phyloP scores from a whole-genome alignment of 2,329 filamentous ascomycete species.

The Drechslera avenae region DNA sequence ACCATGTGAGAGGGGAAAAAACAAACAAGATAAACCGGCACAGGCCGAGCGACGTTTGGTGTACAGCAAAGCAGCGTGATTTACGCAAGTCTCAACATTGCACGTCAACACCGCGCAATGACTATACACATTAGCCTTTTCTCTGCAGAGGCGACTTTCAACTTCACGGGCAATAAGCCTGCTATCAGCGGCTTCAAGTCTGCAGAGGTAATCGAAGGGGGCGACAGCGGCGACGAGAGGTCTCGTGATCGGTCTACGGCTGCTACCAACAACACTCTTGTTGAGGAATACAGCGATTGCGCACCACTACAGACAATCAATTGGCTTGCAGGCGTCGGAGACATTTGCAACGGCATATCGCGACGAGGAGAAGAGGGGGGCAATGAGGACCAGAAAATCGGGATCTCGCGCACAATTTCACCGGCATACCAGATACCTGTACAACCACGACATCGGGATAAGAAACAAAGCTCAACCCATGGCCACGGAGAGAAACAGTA shows the following conservation, averaged over 20 bases:
- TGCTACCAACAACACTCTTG: neutral
- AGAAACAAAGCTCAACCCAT: neutral
- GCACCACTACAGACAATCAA: neutral
- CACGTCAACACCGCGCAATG: neutral
- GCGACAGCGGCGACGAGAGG: neutral
- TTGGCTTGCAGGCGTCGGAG: constrained; percentile 12
- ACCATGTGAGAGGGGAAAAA: too few species aligned
- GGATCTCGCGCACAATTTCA: neutral
- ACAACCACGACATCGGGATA: neutral
- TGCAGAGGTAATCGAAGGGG: neutral
- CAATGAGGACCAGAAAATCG: neutral
- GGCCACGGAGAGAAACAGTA: too few species aligned
- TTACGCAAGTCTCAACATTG: too few species aligned
- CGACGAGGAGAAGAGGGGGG: neutral
- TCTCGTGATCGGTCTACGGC: neutral
- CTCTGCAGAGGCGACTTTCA: neutral
- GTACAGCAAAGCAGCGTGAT: neutral
- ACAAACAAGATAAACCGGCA: too few species aligned
- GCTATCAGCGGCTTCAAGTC: neutral
- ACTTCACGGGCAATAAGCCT: neutral
- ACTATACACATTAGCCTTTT: constrained; percentile 1
- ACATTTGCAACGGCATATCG: neutral
- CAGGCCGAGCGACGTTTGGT: neutral
- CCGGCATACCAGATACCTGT: neutral
- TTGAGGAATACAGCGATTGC: neutral